phyloP scores from a whole-genome alignment of 2,329 filamentous ascomycete species.

The Penicillium brevicompactum region DNA sequence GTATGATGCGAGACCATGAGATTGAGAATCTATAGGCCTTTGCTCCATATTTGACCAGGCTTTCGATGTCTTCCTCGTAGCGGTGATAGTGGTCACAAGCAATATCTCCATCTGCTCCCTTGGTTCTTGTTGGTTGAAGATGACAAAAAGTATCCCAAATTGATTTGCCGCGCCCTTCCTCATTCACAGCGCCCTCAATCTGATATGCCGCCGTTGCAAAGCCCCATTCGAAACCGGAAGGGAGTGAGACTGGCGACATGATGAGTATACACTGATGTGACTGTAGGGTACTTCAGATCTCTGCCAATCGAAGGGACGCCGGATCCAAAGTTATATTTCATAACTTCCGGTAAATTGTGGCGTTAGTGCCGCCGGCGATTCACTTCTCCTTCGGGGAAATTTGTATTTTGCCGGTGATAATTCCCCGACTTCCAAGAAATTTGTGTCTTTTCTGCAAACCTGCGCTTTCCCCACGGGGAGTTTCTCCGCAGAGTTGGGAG shows the following conservation, averaged over 20 bases:
- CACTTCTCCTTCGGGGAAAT: conserved; percentile 31
- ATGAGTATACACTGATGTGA: not conserved
- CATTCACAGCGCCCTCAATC: conserved; percentile 43
- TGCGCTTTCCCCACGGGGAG: conserved; percentile 6
- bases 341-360: not conserved
- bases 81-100: conserved; percentile 50
- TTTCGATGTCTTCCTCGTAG: conserved; percentile 45
- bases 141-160: conserved; percentile 42
- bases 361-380: conserved; percentile 3
- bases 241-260: not conserved
- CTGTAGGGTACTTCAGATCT: not conserved
- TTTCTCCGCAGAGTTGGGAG: conserved; percentile 1
- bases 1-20: conserved; percentile 50
- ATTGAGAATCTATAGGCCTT: conserved; percentile 45
- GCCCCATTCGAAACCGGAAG: conserved; percentile 33
- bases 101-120: conserved; percentile 49
- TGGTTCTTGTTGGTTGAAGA: conserved; percentile 33
- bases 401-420: not conserved
- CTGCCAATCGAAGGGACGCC: not conserved
- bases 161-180: conserved; percentile 39
- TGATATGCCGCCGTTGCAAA: conserved; percentile 44
- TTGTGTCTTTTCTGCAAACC: not conserved
- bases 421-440: not conserved
- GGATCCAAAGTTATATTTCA: not conserved
- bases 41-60: conserved; percentile 31